phyloP scores from a whole-genome alignment of 169 alveolate genomes.

The Plasmodium gallinaceum region DNA sequence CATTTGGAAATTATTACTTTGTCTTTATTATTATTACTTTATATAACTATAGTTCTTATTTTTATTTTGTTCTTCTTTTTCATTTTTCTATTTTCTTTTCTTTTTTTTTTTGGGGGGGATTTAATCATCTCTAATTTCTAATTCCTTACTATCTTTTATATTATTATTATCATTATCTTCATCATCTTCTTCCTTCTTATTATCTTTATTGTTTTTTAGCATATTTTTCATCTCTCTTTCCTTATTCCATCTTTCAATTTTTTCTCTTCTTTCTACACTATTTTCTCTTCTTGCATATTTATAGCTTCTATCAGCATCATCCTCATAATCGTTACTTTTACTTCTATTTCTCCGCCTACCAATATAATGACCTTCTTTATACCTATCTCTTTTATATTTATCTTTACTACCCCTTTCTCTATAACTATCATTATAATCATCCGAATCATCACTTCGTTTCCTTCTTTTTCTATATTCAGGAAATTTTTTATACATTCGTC shows the following conservation, averaged over 20 bases:
- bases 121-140: background rate
- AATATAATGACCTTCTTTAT: conserved; percentile 34
- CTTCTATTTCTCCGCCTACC: conserved; percentile 59
- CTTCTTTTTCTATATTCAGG: conserved; percentile 94
- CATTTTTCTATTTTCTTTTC: background rate
- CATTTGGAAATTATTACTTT: no score
- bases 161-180: background rate
- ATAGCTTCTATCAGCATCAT: conserved; percentile 74
- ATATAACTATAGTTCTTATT: no score
- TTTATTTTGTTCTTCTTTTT: no score
- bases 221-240: conserved; percentile 84
- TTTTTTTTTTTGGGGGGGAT: background rate
- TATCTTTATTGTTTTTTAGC: conserved; percentile 10
- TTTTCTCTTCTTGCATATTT: conserved; percentile 86
- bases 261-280: conserved; percentile 93
- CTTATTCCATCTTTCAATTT: conserved; percentile 94
- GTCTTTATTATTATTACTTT: no score
- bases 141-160: no score
- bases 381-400: conserved; percentile 59
- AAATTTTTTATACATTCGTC: conserved; percentile 97
- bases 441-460: conserved; percentile 71
- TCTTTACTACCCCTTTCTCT: conserved; percentile 73
- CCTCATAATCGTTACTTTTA: conserved; percentile 23
- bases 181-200: conserved; percentile 1
- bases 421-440: conserved; percentile 63